Evolutionary conservation across 2,329 filamentous ascomycete genomes (phyloP).

Genomic region (Aureobasidium sp.): DNA sequence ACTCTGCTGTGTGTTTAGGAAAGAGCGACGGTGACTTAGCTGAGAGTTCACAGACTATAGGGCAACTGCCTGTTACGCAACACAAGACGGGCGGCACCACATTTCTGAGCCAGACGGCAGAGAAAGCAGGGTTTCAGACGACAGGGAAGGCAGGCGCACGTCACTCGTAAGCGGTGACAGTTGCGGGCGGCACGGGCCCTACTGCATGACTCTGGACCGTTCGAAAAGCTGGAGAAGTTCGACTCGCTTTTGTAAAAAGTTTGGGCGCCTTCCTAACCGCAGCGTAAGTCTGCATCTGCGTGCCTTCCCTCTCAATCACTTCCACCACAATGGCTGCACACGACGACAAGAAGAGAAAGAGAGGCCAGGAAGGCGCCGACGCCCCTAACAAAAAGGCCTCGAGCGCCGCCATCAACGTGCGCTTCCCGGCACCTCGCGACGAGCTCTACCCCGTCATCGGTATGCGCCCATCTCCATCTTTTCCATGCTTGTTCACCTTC

Average conservation of each 20-base stretch:
- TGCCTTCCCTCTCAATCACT: too few relatives aligned
- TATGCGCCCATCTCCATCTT: background rate
- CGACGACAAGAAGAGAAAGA: slow-evolving; percentile 45
- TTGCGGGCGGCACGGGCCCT: background rate
- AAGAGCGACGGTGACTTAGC: background rate
- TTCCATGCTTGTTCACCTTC: background rate
- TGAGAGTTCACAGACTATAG: background rate
- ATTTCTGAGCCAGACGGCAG: background rate
- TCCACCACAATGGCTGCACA: slow-evolving; percentile 23
- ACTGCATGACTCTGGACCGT: background rate
- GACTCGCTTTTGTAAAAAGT: slow-evolving; percentile 9
- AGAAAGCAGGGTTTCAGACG: background rate
- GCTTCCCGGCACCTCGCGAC: slow-evolving; percentile 13
- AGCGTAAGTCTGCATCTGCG: too few relatives aligned
- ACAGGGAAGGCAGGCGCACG: background rate
- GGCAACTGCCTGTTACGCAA: background rate
- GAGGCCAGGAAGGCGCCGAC: slow-evolving; percentile 34
- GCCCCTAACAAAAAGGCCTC: slow-evolving; percentile 32
- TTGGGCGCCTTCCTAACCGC: background rate
- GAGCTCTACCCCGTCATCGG: slow-evolving; percentile 18
- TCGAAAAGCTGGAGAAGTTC: background rate
- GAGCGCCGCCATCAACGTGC: slow-evolving; percentile 22
- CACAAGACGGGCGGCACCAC: background rate
- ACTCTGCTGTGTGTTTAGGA: background rate
- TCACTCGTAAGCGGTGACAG: background rate